These are phyloP conservation scores for Glycyrrhiza uralensis DNA, from an alignment of 306 rosid species.

Conservation along the genomic window DNA sequence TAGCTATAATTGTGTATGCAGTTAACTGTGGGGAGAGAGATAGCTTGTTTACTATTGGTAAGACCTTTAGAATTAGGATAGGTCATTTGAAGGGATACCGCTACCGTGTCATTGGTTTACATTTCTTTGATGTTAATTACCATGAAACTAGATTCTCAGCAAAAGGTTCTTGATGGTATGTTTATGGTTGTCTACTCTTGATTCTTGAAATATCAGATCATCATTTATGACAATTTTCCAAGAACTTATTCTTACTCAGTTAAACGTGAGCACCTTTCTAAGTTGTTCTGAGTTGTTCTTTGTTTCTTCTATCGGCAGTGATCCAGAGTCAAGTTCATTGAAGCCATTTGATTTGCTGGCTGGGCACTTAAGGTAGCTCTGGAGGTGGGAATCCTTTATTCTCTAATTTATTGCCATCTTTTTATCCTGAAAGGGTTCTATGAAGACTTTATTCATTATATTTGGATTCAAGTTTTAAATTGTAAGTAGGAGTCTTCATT, in stretches of 20 bases:
- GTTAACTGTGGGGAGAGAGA: constrained; percentile 65
- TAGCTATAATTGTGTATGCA: constrained; percentile 43
- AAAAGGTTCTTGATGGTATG: constrained; percentile 94
- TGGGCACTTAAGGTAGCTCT: constrained; percentile 64
- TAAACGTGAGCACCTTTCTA: constrained; percentile 85
- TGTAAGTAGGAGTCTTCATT: too few species aligned
- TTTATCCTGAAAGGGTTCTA: too few species aligned
- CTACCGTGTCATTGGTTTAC: constrained; percentile 86
- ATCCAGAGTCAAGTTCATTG: constrained; percentile 53
- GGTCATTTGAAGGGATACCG: constrained; percentile 98
- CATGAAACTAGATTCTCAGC: constrained; percentile 96
- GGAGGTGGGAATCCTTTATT: constrained; percentile 55
- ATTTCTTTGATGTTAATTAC: constrained; percentile 81
- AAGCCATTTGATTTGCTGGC: constrained; percentile 74
- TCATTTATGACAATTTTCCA: background rate
- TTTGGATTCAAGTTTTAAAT: too few species aligned
- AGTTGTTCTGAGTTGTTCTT: constrained; percentile 31
- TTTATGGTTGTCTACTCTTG: background rate
- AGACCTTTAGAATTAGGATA: constrained; percentile 85
- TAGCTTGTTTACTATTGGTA: constrained; percentile 78
- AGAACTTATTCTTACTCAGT: constrained; percentile 46
- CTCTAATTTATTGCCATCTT: background rate
- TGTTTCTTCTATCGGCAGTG: constrained; percentile 46
- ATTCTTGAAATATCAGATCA: background rate
- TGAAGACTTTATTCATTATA: too few species aligned